Evolutionary conservation across 2,329 filamentous ascomycete genomes (phyloP), one percentile per base, ranked within the genome.

Genomic region (Ophiostoma piceae): DNA sequence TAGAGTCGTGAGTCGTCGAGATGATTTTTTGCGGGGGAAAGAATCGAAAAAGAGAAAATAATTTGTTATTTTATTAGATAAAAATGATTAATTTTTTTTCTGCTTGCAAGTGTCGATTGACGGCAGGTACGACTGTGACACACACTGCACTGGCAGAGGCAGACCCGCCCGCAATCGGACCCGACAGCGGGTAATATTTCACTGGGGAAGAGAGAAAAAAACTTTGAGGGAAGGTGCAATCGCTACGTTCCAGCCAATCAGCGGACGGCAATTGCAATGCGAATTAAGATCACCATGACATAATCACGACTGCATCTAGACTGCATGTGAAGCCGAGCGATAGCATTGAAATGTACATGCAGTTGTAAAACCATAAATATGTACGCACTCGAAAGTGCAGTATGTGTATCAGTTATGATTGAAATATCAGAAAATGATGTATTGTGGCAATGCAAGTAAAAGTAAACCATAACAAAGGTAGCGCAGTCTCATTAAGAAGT

Each of bases 191-290:
- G 65, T 26, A 54, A 57, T 57, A 57, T 32, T 32, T 39, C 37
- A 41, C 51, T 66, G 64, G 64, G 64, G 64, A 66, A 66, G 37
- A n/a, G 64, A 14, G 16, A 66, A 66, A 64, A 64, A 64, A 64
- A 64, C 19, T 37, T 19, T 14, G n/a, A 57, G n/a, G 51, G n/a
- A 57, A 57, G 51, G 51, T 26, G 51, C 51, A 22, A 57, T 57
- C 51, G 51, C 22, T 19, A 37, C 60, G 54, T 68, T 67, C 35
- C 62, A 60, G 68, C 73, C 73, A 74, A 74, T 74, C 73, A 73
- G 54, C 35, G 32, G 2, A 6, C 68, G 19, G 32, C 68, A 73
- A 72, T 73, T 73, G 68, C 69, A 70, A 68, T 41, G 32, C n/a
- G n/a, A 19, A 57, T 26, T 3, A 5, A 11, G 9, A 57, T 22